Evolutionary conservation across 352 stramenopile genomes (phyloP).

Genomic region (Pythium utonaiense): DNA sequence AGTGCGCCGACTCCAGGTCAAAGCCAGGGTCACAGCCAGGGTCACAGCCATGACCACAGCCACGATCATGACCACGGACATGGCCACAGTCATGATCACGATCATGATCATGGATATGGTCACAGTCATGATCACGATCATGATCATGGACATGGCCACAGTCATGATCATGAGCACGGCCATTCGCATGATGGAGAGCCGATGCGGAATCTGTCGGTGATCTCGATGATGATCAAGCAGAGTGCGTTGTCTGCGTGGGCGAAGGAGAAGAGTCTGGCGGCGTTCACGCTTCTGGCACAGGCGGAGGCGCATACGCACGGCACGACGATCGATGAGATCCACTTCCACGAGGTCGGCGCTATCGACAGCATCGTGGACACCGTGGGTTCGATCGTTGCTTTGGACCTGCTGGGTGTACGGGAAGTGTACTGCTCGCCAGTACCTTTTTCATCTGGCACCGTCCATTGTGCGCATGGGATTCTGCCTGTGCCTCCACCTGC

Average conservation of each 20-base stretch:
- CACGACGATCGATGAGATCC: slow-evolving; percentile 88
- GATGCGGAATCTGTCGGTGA: slow-evolving; percentile 91
- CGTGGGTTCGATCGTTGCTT: slow-evolving; percentile 91
- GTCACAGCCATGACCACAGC: slow-evolving; percentile 27
- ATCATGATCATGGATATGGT: slow-evolving; percentile 30
- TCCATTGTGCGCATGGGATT: slow-evolving; percentile 94
- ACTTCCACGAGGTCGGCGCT: slow-evolving; percentile 98
- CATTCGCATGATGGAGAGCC: slow-evolving; percentile 42
- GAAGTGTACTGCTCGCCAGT: slow-evolving; percentile 82
- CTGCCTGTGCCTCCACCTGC: slow-evolving; percentile 94
- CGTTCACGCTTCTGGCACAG: slow-evolving; percentile 91
- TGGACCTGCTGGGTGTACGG: slow-evolving; percentile 90
- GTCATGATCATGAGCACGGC: slow-evolving; percentile 36
- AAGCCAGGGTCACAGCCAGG: slow-evolving; percentile 16
- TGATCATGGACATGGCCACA: slow-evolving; percentile 24
- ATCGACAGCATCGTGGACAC: slow-evolving; percentile 98
- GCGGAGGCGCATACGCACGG: slow-evolving; percentile 94
- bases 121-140: slow-evolving; percentile 35
- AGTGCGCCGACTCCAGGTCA: slow-evolving; percentile 35
- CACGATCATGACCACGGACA: slow-evolving; percentile 44
- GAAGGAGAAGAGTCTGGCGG: slow-evolving; percentile 84
- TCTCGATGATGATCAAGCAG: slow-evolving; percentile 79
- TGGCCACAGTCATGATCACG: slow-evolving; percentile 29
- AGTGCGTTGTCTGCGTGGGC: slow-evolving; percentile 85
- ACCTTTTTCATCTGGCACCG: slow-evolving; percentile 90